Evolutionary conservation across 2,329 filamentous ascomycete genomes (phyloP), one percentile per base, ranked within the genome.

Genomic region (Leptoxyphium fumago): DNA sequence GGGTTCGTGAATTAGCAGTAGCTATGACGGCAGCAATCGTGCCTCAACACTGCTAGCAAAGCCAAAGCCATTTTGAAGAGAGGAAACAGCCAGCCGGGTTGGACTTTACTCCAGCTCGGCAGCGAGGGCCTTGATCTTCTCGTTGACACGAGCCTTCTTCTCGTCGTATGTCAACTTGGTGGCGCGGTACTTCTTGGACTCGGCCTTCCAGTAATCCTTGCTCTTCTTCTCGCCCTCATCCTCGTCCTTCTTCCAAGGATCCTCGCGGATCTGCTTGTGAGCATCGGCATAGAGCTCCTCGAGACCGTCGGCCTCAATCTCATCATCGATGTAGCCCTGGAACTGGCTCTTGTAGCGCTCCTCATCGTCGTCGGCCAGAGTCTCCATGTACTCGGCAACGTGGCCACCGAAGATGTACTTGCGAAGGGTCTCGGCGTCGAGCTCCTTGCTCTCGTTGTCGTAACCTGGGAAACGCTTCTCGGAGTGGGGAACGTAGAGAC

Each of bases 381-480:
- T 91, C 82, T 98, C 91, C 91, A 98, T 98, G 82, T 98, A 98
- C 80, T 98, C 91, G 59, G 89, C 88, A 55, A 98, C 85, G 80
- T 98, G 91, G 51, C 91, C 89, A 65, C 78, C 91, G 71, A 85
- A 89, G 78, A 98, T 98, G 83, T 98, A 98, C 77, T 88, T 94
- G 78, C 89, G 87, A 66, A 98, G 85, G 57, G 79, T 83, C 70
- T 98, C 91, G 62, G 87, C 78, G 62, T 98, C 91, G 62, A 98
- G 85, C 79, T 96, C 89, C 83, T 98, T 88, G 69, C 74, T 72
- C 77, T 98, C 91, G 29, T 94, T 84, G 68, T 98, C 91, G 81
- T 75, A 98, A 63, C 91, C 91, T 62, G 91, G 91, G 86, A 98
- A 98, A 62, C 91, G 89, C 80, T 91, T 95, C 80, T 96, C 88